These are phyloP conservation scores for Trypanosomatidae sp. DNA, from an alignment of 208 protist species.

Conservation along the genomic window DNA sequence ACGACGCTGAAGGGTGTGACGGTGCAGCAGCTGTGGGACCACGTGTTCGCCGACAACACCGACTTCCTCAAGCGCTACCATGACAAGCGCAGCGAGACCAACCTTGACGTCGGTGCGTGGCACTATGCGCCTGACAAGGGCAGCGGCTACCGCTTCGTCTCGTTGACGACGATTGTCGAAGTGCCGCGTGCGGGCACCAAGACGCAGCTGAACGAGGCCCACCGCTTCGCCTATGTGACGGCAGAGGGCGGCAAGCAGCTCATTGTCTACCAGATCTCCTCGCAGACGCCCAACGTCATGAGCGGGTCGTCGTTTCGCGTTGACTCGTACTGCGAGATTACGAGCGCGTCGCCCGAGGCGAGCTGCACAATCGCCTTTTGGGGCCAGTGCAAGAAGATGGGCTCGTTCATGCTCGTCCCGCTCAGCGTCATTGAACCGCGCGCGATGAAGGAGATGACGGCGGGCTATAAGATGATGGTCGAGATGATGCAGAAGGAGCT, in stretches of 20 bases:
- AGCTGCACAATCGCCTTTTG: constrained; percentile 53
- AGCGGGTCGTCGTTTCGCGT: constrained; percentile 56
- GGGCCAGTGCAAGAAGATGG: constrained; percentile 69
- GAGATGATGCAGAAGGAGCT: constrained; percentile 59
- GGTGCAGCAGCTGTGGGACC: constrained; percentile 55
- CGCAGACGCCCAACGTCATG: constrained; percentile 59
- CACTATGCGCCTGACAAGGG: constrained; percentile 53
- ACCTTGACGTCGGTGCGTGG: constrained; percentile 48
- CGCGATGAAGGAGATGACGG: constrained; percentile 65
- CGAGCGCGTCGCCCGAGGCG: constrained; percentile 23
- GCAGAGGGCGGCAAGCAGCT: constrained; percentile 21
- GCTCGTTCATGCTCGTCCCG: constrained; percentile 45
- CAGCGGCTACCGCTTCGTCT: constrained; percentile 54
- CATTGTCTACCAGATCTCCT: constrained; percentile 72
- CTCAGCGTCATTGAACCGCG: constrained; percentile 53
- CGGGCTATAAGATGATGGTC: constrained; percentile 61
- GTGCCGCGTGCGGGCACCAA: constrained; percentile 36
- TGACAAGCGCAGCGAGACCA: constrained; percentile 41
- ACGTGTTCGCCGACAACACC: constrained; percentile 44
- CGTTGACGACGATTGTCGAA: constrained; percentile 42
- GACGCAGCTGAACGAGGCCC: constrained; percentile 64
- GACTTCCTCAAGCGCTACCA: constrained; percentile 66
- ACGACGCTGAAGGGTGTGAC: constrained; percentile 52
- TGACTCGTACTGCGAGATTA: constrained; percentile 57
- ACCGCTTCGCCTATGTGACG: constrained; percentile 53